A percentile compares a stretch with the other conserved stretches of the same genome.
Evolutionary conservation across 2,329 filamentous ascomycete genomes (phyloP).

Genomic region (Colletotrichum lini): DNA sequence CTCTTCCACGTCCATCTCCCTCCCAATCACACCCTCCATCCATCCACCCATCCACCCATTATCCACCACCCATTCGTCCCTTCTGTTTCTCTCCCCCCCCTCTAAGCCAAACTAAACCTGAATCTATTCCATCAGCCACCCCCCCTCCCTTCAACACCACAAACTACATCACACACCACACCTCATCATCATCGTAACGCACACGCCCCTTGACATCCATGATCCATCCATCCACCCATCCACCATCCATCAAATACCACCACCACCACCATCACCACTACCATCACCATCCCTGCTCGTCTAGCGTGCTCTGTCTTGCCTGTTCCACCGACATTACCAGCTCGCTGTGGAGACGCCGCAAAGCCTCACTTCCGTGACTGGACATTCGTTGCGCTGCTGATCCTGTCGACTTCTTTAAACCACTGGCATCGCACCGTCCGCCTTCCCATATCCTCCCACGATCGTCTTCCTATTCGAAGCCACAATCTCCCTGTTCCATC

Average conservation of each 20-base stretch:
- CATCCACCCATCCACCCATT: conserved; percentile 6
- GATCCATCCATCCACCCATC: conserved; percentile 21
- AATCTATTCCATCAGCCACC: not conserved
- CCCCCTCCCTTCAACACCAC: conserved; percentile 2
- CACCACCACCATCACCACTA: conserved; percentile 11
- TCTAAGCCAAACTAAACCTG: conserved; percentile 7
- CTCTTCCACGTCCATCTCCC: not conserved
- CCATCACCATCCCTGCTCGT: conserved; percentile 31
- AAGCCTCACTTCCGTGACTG: conserved; percentile 45
- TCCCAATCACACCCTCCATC: conserved; percentile 35
- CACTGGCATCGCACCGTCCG: conserved; percentile 38
- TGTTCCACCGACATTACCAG: conserved; percentile 44
- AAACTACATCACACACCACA: conserved; percentile 30
- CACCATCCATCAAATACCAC: conserved; percentile 13
- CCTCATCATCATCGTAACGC: conserved; percentile 25
- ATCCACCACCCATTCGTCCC: not conserved
- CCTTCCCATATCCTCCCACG: conserved; percentile 18
- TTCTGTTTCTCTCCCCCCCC: not conserved
- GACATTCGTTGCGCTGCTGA: conserved; percentile 41
- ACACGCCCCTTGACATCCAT: conserved; percentile 19
- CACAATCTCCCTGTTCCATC: conserved; percentile 40
- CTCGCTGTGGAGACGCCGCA: conserved; percentile 41
- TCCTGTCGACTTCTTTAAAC: conserved; percentile 43
- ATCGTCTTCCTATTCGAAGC: conserved; percentile 41
- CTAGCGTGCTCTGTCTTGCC: conserved; percentile 42